Percentiles rank a stretch among this genome's conserved stretches.
Evolutionary conservation across 192 early-diverging fungal genomes (phyloP).

Genomic region (Backusella australiensis): DNA sequence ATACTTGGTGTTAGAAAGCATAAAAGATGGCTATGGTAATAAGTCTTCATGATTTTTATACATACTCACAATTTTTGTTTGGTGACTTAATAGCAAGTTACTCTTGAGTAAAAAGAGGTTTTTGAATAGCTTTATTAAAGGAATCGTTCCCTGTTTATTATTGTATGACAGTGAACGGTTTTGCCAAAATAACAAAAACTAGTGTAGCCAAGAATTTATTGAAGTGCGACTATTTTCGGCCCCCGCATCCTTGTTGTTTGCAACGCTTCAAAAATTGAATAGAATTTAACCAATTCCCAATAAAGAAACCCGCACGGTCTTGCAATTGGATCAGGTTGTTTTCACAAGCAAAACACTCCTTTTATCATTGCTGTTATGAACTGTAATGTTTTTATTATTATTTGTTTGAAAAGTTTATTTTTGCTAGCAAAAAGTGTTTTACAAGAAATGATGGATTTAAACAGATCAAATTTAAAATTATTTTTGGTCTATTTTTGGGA

Average conservation of each 20-base stretch:
- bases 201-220: not conserved
- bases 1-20: not conserved
- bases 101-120: not conserved
- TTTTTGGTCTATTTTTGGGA: not conserved
- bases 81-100: not conserved
- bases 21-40: not conserved
- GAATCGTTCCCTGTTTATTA: not conserved
- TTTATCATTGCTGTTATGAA: not conserved
- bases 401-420: not conserved
- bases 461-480: not conserved
- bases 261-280: not conserved
- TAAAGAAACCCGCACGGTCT: not conserved
- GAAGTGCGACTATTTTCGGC: not conserved
- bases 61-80: not conserved
- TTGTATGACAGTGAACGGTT: not conserved
- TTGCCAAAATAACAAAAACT: not conserved
- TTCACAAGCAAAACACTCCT: not conserved
- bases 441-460: not conserved
- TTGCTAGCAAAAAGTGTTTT: not conserved
- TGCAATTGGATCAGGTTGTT: not conserved
- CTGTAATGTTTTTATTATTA: not conserved
- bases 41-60: not conserved
- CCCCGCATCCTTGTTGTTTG: not conserved
- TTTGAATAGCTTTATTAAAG: not conserved
- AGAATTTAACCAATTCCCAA: not conserved